These are phyloP conservation scores for Fusarium ramigenum DNA, from an alignment of 2,329 filamentous ascomycete genomes.

Conservation along the genomic window DNA sequence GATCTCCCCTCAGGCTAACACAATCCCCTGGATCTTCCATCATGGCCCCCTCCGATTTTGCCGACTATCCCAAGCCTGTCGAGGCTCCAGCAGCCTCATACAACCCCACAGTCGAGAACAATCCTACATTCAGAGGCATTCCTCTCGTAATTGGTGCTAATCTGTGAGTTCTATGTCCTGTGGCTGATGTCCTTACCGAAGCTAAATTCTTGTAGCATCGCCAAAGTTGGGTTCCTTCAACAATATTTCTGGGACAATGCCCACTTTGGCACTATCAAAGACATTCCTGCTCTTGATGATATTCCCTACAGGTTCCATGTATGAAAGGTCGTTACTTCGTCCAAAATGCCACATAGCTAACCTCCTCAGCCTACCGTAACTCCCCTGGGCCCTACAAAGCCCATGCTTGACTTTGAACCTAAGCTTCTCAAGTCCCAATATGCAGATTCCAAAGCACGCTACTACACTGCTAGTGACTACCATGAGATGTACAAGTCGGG, in stretches of 20 bases:
- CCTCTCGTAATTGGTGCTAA: conserved; percentile 69
- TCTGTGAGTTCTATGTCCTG: conserved; percentile 58
- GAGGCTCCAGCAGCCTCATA: conserved; percentile 51
- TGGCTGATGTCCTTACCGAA: neutral
- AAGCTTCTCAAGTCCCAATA: conserved; percentile 55
- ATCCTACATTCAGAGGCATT: conserved; percentile 75
- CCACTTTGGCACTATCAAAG: conserved; percentile 58
- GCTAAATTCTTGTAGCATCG: conserved; percentile 57
- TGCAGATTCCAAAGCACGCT: conserved; percentile 58
- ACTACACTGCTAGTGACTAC: conserved; percentile 80
- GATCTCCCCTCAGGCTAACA: neutral
- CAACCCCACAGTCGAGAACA: conserved; percentile 59
- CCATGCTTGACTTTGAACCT: conserved; percentile 53
- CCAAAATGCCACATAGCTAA: neutral
- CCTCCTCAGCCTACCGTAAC: conserved; percentile 63
- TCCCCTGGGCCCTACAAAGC: conserved; percentile 54
- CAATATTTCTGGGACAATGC: conserved; percentile 76
- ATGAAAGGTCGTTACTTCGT: conserved; percentile 29
- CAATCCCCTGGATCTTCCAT: neutral
- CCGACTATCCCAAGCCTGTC: conserved; percentile 53
- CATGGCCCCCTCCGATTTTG: conserved; percentile 50
- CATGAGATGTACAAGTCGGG: conserved; percentile 78
- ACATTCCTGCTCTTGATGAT: conserved; percentile 58
- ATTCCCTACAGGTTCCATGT: conserved; percentile 60
- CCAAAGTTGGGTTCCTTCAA: conserved; percentile 68